Conservation (phyloP, 2,329 filamentous ascomycete species). For the Colletotrichum limetticola region DNA sequence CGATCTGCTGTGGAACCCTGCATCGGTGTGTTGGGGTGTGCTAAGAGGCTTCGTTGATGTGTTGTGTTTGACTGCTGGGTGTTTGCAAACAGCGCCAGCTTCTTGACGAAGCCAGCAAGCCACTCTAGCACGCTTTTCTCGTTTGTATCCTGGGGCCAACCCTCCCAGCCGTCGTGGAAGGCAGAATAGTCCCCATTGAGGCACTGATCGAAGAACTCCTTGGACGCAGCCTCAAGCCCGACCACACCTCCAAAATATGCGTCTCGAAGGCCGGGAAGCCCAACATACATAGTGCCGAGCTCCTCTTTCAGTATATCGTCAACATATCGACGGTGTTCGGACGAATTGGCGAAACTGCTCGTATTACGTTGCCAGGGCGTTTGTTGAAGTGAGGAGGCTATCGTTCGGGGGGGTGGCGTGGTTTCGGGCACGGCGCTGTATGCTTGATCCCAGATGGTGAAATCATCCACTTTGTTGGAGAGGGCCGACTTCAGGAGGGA, state of each 20-base stretch:
- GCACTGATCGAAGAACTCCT: constrained; percentile 48
- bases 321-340: constrained; percentile 46
- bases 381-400: constrained; percentile 43
- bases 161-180: constrained; percentile 45
- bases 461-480: constrained; percentile 40
- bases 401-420: constrained; percentile 41
- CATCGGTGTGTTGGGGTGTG: constrained; percentile 42
- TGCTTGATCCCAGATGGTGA: constrained; percentile 49
- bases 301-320: constrained; percentile 48
- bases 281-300: constrained; percentile 47
- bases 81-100: constrained; percentile 42
- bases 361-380: constrained; percentile 45
- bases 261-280: constrained; percentile 45
- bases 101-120: constrained; percentile 43
- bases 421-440: constrained; percentile 48
- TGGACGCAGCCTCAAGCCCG: constrained; percentile 44
- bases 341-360: constrained; percentile 47
- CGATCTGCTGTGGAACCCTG: constrained; percentile 38
- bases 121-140: constrained; percentile 48
- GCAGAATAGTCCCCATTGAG: constrained; percentile 43
- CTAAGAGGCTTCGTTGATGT: constrained; percentile 41
- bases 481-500: constrained; percentile 46
- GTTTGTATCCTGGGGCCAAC: constrained; percentile 48
- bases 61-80: constrained; percentile 36
- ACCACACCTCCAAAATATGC: constrained; percentile 46